Evolutionary conservation across 2,329 filamentous ascomycete genomes (phyloP), one percentile per base, ranked within the genome.

Genomic region (Hypoxylon sp.): DNA sequence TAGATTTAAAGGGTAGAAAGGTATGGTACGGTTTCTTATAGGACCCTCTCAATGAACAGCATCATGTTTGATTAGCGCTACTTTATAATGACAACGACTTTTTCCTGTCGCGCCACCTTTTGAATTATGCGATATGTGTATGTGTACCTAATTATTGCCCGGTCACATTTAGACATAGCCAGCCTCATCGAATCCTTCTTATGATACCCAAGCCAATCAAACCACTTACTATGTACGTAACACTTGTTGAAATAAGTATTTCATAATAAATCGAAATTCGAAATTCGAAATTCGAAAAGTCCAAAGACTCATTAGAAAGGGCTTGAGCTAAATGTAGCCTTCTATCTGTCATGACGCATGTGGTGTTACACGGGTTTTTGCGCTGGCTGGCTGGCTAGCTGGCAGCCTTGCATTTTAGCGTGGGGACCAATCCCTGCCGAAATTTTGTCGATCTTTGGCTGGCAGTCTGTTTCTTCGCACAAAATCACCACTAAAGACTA

Each of bases 331-430:
- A 24, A 46, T 13, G 11, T 62, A 72, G 70, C 69, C 69, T 72
- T 56, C 58, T 46, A 13, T 32, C 37, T 19, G 19, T 43, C 65
- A 72, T 72, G 70, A 72, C 69, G 70, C 68, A 71, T 59, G 55
- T 30, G 46, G 20, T 8, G 32, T 55, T 24, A 55, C 52, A 52
- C 59, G 60, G 56, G 39, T 11, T 5, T 5, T 30, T n/a, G 34
- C 59, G 48, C 26, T 22, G 20, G 37, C 37, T 43, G 24, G 57
- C 47, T 71, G 69, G 48, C 26, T 22, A n/a, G 37, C 37, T 43
- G 24, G 57, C 47, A 72, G 69, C 69, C 68, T 70, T 65, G 67
- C 64, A 67, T 68, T 26, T 44, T 56, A 56, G 55, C 28, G 62
- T 43, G 56, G 46, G 11, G 10, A 5, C 32, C 13, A 19, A 67